These are phyloP conservation scores for Debaryomyces maramus DNA, from an alignment of 805 yeast species.

Conservation along the genomic window DNA sequence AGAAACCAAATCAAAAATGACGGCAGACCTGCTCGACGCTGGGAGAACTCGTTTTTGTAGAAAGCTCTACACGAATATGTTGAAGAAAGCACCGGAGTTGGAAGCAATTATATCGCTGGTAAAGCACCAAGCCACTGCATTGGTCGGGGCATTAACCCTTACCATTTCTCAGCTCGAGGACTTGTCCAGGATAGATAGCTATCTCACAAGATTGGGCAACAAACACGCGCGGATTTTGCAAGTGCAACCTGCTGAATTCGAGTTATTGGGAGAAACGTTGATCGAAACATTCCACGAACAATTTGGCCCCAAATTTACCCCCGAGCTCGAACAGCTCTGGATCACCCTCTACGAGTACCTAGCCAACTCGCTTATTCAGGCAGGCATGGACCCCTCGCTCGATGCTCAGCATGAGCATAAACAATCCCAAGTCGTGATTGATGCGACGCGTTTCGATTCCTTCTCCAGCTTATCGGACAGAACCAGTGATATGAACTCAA, in stretches of 20 bases:
- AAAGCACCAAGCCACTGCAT: constrained; percentile 74
- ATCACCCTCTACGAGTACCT: constrained; percentile 65
- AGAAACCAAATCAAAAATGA: constrained; percentile 16
- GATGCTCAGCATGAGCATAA: constrained; percentile 22
- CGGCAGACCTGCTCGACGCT: too few relatives aligned
- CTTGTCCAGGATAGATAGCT: constrained; percentile 55
- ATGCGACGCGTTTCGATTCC: too few relatives aligned
- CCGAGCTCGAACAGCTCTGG: constrained; percentile 70
- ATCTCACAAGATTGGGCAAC: constrained; percentile 64
- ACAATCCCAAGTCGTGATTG: constrained; percentile 10
- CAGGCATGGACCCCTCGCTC: constrained; percentile 52
- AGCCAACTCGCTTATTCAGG: constrained; percentile 65
- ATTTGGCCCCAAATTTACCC: constrained; percentile 51
- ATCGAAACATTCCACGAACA: constrained; percentile 68
- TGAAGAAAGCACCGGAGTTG: constrained; percentile 58
- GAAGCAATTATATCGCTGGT: constrained; percentile 71
- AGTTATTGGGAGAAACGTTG: constrained; percentile 72
- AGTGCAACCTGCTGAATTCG: constrained; percentile 66
- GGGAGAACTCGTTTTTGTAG: constrained; percentile 67
- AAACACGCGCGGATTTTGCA: constrained; percentile 75
- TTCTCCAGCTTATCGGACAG: too few relatives aligned
- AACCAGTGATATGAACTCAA: neutral
- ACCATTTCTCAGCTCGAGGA: constrained; percentile 67
- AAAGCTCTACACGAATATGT: constrained; percentile 71
- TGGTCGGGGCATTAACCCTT: constrained; percentile 73